Percentiles rank a stretch among this genome's conserved stretches.
phyloP scores from a whole-genome alignment of 2,329 filamentous ascomycete genomes.

The Xylogone sp. region DNA sequence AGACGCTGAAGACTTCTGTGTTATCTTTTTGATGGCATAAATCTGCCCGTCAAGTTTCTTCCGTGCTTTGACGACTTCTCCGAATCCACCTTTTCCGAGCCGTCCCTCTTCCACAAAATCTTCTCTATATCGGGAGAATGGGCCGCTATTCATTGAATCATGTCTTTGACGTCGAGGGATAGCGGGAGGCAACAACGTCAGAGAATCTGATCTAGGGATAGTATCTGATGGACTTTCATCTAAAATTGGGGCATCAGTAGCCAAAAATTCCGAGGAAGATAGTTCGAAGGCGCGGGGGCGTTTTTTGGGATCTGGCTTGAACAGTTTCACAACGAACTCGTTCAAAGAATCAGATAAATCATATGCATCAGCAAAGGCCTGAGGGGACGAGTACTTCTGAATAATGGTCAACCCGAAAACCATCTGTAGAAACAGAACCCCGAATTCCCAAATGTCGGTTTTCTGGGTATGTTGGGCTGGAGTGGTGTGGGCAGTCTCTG shows the following conservation, averaged over 20 bases:
- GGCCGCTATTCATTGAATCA: slow-evolving; percentile 55
- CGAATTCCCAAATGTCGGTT: slow-evolving; percentile 93
- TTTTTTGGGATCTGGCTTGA: slow-evolving; percentile 80
- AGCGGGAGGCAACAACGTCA: slow-evolving; percentile 36
- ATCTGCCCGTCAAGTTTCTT: slow-evolving; percentile 92
- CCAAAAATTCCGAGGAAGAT: slow-evolving; percentile 61
- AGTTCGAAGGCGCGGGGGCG: slow-evolving; percentile 77
- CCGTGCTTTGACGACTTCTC: slow-evolving; percentile 90
- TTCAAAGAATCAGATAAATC: slow-evolving; percentile 71
- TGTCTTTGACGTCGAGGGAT: slow-evolving; percentile 49
- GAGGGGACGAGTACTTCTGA: slow-evolving; percentile 75
- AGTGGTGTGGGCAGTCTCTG: slow-evolving; percentile 64
- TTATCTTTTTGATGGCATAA: slow-evolving; percentile 97
- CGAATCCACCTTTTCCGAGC: slow-evolving; percentile 90
- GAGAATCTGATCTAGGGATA: slow-evolving; percentile 35
- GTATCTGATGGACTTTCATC: slow-evolving; percentile 31
- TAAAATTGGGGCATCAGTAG: slow-evolving; percentile 59
- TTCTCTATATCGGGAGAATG: slow-evolving; percentile 73
- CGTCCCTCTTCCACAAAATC: slow-evolving; percentile 90
- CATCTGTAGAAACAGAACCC: slow-evolving; percentile 90
- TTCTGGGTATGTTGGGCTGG: slow-evolving; percentile 67
- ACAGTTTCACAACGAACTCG: slow-evolving; percentile 79
- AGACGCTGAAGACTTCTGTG: slow-evolving; percentile 71
- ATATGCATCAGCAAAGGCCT: slow-evolving; percentile 66
- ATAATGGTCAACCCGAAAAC: slow-evolving; percentile 78